phyloP scores from a whole-genome alignment of 768 basidiomycete species.

The Suillus occidentalis region DNA sequence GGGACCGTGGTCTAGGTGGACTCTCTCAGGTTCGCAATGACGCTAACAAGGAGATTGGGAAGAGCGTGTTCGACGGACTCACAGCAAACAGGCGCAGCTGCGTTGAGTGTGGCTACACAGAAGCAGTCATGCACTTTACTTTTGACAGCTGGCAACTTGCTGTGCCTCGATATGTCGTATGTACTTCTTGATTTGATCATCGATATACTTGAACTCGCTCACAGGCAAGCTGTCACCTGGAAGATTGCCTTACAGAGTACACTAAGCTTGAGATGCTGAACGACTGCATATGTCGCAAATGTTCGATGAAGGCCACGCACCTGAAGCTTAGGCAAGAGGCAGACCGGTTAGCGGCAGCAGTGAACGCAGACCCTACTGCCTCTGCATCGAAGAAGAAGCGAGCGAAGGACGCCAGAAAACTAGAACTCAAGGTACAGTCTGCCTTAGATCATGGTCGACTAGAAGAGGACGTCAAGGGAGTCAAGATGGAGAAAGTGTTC shows the following conservation, averaged over 20 bases:
- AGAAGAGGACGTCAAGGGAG: slow-evolving; percentile 81
- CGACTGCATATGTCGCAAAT: slow-evolving; percentile 93
- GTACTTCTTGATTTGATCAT: slow-evolving; percentile 28
- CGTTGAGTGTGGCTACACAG: slow-evolving; percentile 87
- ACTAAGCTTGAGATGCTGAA: slow-evolving; percentile 83
- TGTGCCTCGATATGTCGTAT: slow-evolving; percentile 62
- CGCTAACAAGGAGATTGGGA: slow-evolving; percentile 42
- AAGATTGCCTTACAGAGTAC: slow-evolving; percentile 86
- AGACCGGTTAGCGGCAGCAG: slow-evolving; percentile 46
- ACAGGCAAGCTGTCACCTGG: slow-evolving; percentile 66
- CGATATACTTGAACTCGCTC: slow-evolving; percentile 10
- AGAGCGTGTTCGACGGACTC: slow-evolving; percentile 85
- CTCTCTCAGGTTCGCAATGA: slow-evolving; percentile 34
- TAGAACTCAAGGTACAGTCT: slow-evolving; percentile 58
- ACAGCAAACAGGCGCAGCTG: slow-evolving; percentile 90
- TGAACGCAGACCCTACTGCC: slow-evolving; percentile 39
- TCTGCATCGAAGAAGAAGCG: slow-evolving; percentile 76
- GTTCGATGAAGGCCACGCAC: slow-evolving; percentile 81
- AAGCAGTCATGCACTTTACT: slow-evolving; percentile 89
- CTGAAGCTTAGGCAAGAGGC: slow-evolving; percentile 62
- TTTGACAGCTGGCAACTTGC: slow-evolving; percentile 85
- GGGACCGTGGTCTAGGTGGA: slow-evolving; percentile 72
- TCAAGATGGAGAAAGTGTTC: slow-evolving; percentile 75
- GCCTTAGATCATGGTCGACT: slow-evolving; percentile 74
- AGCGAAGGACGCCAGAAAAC: slow-evolving; percentile 65